phyloP scores from a whole-genome alignment of 352 stramenopile species.

The Phytophthora capsici region DNA sequence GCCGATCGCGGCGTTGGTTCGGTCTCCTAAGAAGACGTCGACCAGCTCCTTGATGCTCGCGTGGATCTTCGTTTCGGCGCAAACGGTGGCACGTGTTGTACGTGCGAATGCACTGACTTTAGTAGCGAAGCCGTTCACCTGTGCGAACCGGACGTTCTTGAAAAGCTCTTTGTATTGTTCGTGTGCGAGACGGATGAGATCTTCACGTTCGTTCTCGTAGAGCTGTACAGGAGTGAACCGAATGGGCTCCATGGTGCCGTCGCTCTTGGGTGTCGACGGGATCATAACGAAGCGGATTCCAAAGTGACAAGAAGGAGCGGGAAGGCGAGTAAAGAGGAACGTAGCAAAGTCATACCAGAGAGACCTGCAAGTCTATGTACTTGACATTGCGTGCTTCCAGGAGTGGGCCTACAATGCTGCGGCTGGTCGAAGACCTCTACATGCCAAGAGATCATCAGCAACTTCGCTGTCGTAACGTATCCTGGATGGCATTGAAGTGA shows the following conservation, averaged over 20 bases:
- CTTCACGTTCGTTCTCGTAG: slow-evolving; percentile 43
- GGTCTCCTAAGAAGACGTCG: slow-evolving; percentile 66
- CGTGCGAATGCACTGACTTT: slow-evolving; percentile 55
- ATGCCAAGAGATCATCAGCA: not conserved
- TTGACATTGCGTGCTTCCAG: slow-evolving; percentile 10
- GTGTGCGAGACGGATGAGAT: slow-evolving; percentile 44
- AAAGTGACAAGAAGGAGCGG: slow-evolving; percentile 21
- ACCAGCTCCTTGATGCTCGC: slow-evolving; percentile 62
- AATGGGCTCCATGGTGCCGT: slow-evolving; percentile 32
- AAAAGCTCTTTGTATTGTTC: slow-evolving; percentile 48
- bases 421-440: slow-evolving; percentile 13
- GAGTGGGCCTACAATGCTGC: slow-evolving; percentile 8
- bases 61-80: slow-evolving; percentile 49
- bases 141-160: slow-evolving; percentile 48
- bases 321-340: slow-evolving; percentile 1
- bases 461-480: no score
- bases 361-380: slow-evolving; percentile 29
- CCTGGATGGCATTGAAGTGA: not conserved
- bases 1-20: slow-evolving; percentile 63
- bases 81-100: slow-evolving; percentile 64
- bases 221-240: slow-evolving; percentile 41
- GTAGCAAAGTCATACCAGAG: slow-evolving; percentile 8
- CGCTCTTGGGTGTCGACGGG: slow-evolving; percentile 16
- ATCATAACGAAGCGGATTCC: slow-evolving; percentile 18
- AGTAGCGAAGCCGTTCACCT: slow-evolving; percentile 50